A percentile compares a stretch with the other conserved stretches of the same genome.
phyloP scores from a whole-genome alignment of 2,329 filamentous ascomycete species.

The Clarireedia monteithiana region DNA sequence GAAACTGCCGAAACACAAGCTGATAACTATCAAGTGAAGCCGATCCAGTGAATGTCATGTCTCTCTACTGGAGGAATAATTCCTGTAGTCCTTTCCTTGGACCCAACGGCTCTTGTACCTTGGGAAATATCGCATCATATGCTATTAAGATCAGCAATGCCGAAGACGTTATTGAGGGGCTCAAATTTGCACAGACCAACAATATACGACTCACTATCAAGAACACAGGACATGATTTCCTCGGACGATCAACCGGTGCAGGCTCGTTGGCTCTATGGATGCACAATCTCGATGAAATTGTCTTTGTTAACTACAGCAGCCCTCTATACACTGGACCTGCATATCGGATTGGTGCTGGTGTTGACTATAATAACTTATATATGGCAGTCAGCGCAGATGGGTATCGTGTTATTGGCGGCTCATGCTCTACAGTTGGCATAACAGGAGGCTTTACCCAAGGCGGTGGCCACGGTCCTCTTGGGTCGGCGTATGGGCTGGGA shows the following conservation, averaged over 20 bases:
- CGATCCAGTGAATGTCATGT: neutral
- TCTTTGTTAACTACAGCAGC: conserved; percentile 21
- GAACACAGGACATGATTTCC: conserved; percentile 39
- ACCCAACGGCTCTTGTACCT: neutral
- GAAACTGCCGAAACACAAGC: neutral
- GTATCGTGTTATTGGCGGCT: conserved; percentile 3
- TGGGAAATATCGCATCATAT: conserved; percentile 10
- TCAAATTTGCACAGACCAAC: conserved; percentile 27
- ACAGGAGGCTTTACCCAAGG: neutral
- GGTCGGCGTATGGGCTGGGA: conserved; percentile 40
- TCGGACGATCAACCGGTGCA: conserved; percentile 12
- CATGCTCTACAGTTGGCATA: neutral
- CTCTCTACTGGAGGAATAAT: neutral
- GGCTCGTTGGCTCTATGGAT: conserved; percentile 10
- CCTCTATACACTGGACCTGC: conserved; percentile 6
- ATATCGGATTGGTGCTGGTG: conserved; percentile 8
- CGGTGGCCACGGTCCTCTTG: conserved; percentile 44
- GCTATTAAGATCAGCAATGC: conserved; percentile 2
- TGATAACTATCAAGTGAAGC: neutral
- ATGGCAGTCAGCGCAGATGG: conserved; percentile 1
- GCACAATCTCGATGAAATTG: conserved; percentile 9
- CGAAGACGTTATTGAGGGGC: conserved; percentile 23
- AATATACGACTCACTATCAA: conserved; percentile 30
- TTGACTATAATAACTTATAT: conserved; percentile 4
- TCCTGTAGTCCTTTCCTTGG: neutral